Conservation (phyloP, 2,329 filamentous ascomycete genomes). For the Beauveria caledonica region DNA sequence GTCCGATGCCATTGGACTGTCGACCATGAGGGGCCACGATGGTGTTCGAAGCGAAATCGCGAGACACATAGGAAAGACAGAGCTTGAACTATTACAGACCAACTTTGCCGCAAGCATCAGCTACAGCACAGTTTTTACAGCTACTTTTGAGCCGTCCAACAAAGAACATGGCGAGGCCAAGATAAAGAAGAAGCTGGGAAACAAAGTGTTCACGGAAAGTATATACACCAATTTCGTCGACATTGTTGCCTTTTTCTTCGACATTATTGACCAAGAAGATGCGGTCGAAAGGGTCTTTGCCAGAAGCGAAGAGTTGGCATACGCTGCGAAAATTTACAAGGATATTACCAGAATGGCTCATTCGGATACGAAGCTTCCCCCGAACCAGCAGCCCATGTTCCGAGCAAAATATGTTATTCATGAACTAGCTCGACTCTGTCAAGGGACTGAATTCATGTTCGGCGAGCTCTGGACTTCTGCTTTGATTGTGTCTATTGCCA, state of each 20-base stretch:
- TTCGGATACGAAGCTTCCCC: conserved; percentile 57
- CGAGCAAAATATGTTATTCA: conserved; percentile 66
- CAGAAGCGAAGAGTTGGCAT: conserved; percentile 48
- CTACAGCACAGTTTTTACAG: conserved; percentile 65
- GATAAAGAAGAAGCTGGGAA: conserved; percentile 62
- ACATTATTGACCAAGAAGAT: conserved; percentile 69
- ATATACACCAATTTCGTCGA: conserved; percentile 65
- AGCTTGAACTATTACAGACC: conserved; percentile 49
- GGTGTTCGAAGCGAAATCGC: conserved; percentile 54
- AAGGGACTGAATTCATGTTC: conserved; percentile 57
- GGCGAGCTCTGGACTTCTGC: conserved; percentile 66
- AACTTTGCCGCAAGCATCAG: conserved; percentile 74
- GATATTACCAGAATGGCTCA: conserved; percentile 62
- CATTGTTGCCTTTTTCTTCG: conserved; percentile 68
- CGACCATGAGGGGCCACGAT: conserved; percentile 72
- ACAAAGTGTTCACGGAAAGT: conserved; percentile 52
- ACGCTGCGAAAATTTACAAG: conserved; percentile 55
- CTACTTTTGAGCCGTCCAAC: conserved; percentile 22
- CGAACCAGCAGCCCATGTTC: conserved; percentile 83
- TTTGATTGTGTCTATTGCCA: conserved; percentile 63
- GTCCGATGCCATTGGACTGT: conserved; percentile 69
- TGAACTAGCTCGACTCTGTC: conserved; percentile 71
- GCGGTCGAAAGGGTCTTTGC: conserved; percentile 59
- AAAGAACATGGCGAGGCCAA: conserved; percentile 53
- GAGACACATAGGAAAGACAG: conserved; percentile 42